phyloP scores from a whole-genome alignment of 2,329 filamentous ascomycete genomes.

The Diaporthe eres region DNA sequence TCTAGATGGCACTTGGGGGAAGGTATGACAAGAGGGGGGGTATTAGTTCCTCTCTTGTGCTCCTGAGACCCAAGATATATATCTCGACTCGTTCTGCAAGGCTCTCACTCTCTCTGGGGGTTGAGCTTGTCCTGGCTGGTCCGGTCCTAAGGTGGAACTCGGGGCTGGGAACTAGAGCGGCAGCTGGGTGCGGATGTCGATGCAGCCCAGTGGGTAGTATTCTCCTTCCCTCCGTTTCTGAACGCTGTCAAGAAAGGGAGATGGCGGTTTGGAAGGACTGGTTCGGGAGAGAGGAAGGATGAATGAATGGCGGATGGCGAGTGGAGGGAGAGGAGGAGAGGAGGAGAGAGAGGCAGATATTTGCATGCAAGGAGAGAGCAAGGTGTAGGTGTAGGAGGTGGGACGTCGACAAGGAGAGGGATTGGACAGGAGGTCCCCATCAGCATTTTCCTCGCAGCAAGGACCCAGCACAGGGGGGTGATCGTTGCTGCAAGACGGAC shows the following conservation, averaged over 20 bases:
- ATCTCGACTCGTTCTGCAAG: conserved; percentile 40
- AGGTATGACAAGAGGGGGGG: conserved; percentile 39
- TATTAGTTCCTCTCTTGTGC: conserved; percentile 40
- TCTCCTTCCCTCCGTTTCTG: conserved; percentile 54
- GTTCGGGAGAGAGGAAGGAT: conserved; percentile 59
- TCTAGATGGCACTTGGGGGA: conserved; percentile 36
- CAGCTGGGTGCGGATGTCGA: conserved; percentile 39
- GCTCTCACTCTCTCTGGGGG: conserved; percentile 42
- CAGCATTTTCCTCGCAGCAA: conserved; percentile 37
- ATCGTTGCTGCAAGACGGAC: conserved; percentile 35
- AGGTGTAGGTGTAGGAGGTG: conserved; percentile 57
- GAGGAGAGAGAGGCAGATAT: conserved; percentile 58
- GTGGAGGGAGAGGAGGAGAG: conserved; percentile 51
- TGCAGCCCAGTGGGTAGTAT: conserved; percentile 46
- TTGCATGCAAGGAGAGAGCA: conserved; percentile 65
- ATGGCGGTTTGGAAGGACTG: conserved; percentile 59
- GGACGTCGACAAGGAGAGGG: conserved; percentile 41
- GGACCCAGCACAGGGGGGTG: conserved; percentile 28
- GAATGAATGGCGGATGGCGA: conserved; percentile 64
- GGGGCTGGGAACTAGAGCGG: conserved; percentile 41
- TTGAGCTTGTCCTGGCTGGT: conserved; percentile 38
- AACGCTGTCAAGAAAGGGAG: conserved; percentile 48
- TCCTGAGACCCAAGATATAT: conserved; percentile 25
- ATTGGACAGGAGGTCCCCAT: conserved; percentile 38
- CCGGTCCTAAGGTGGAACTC: conserved; percentile 47